Conservation (phyloP, 805 yeast genomes). For the Pichia heedii region DNA sequence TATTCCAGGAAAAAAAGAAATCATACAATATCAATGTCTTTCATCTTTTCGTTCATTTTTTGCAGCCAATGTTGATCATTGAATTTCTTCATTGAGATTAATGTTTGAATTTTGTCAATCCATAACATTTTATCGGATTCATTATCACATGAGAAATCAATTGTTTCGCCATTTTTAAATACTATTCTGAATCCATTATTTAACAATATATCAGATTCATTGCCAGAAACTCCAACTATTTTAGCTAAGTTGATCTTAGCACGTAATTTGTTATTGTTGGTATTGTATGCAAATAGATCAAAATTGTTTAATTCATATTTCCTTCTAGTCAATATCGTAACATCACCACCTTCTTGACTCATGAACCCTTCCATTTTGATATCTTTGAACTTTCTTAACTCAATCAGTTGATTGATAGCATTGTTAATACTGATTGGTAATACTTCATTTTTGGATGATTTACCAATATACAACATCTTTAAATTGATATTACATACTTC, state of each 20-base stretch:
- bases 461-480: conserved; percentile 61
- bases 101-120: too few species aligned
- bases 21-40: too few species aligned
- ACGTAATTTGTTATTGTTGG: conserved; percentile 54
- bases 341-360: conserved; percentile 90
- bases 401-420: conserved; percentile 35
- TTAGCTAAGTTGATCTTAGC: conserved; percentile 70
- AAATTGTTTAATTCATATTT: conserved; percentile 67
- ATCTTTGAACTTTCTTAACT: conserved; percentile 23
- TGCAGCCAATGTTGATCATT: conserved; percentile 31
- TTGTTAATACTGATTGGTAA: conserved; percentile 62
- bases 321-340: conserved; percentile 63
- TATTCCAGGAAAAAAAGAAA: too few species aligned
- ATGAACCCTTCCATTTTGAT: conserved; percentile 54
- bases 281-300: conserved; percentile 69
- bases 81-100: too few species aligned
- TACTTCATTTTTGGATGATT: conserved; percentile 48
- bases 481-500: conserved; percentile 59
- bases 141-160: conserved; percentile 80
- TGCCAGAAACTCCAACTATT: conserved; percentile 41
- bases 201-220: conserved; percentile 52
- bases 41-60: too few species aligned
- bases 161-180: conserved; percentile 73
- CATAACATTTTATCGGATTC: conserved; percentile 52
- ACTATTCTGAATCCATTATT: conserved; percentile 67